Conservation (phyloP, 2,329 filamentous ascomycete genomes). For the Penicillium brasilianum region DNA sequence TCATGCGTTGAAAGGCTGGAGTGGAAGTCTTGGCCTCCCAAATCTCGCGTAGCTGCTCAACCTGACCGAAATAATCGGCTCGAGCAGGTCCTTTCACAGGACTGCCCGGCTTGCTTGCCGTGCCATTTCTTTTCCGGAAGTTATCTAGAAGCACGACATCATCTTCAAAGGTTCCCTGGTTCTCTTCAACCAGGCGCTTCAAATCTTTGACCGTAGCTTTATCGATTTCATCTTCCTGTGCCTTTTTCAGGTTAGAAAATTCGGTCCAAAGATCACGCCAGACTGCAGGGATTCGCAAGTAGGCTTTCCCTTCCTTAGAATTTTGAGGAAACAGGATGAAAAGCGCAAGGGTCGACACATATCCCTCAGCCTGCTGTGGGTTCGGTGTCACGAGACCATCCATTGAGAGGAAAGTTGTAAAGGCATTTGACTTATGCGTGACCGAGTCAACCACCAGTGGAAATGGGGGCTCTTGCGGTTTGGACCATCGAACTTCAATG, state of each 20-base stretch:
- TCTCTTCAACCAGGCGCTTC: slow-evolving; percentile 48
- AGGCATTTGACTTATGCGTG: slow-evolving; percentile 51
- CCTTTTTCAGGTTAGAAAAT: slow-evolving; percentile 72
- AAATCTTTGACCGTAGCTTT: slow-evolving; percentile 70
- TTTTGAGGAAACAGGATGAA: slow-evolving; percentile 81
- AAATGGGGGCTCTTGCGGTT: slow-evolving; percentile 64
- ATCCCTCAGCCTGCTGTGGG: slow-evolving; percentile 81
- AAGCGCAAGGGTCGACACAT: slow-evolving; percentile 77
- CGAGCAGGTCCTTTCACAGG: slow-evolving; percentile 29
- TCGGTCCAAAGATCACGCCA: slow-evolving; percentile 90
- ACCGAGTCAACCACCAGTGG: slow-evolving; percentile 50
- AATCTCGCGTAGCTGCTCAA: slow-evolving; percentile 53
- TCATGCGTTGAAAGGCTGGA: slow-evolving; percentile 75
- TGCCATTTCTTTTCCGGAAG: slow-evolving; percentile 63
- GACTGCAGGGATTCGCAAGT: slow-evolving; percentile 73
- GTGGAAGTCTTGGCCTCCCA: slow-evolving; percentile 60
- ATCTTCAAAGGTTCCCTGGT: slow-evolving; percentile 61
- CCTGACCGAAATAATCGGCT: slow-evolving; percentile 31
- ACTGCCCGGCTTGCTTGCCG: slow-evolving; percentile 35
- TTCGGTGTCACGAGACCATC: slow-evolving; percentile 73
- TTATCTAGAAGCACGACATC: slow-evolving; percentile 77
- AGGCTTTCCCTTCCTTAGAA: slow-evolving; percentile 83
- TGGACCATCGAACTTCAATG: slow-evolving; percentile 78
- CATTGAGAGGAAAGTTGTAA: slow-evolving; percentile 72
- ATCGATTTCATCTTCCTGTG: slow-evolving; percentile 71